A percentile compares a stretch with the other conserved stretches of the same genome.
phyloP scores from a whole-genome alignment of 305 asterid genomes.

The Fraxinus sp. region DNA sequence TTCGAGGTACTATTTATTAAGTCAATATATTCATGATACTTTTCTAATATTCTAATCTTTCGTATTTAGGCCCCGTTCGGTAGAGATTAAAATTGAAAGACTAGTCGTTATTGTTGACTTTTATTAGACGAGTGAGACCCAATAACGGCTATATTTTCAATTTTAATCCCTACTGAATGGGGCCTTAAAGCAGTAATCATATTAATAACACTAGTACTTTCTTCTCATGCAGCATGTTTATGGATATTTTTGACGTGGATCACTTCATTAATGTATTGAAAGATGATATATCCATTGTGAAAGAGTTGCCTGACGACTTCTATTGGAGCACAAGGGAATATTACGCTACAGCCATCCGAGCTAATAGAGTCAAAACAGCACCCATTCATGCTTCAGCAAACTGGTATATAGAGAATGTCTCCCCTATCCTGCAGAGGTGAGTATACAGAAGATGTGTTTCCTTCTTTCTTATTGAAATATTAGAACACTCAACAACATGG shows the following conservation, averaged over 20 bases:
- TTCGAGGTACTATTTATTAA: constrained; percentile 59
- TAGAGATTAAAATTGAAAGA: too few species aligned
- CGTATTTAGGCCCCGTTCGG: neutral
- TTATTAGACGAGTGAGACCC: too few species aligned
- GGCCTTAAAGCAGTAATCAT: neutral
- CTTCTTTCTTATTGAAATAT: neutral
- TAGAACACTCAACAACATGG: neutral
- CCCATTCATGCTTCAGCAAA: constrained; percentile 95
- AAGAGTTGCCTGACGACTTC: constrained; percentile 82
- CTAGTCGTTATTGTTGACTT: too few species aligned
- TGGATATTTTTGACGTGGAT: constrained; percentile 93
- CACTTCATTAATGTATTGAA: constrained; percentile 85
- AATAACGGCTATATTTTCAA: too few species aligned
- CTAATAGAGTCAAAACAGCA: constrained; percentile 86
- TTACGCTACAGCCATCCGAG: constrained; percentile 85
- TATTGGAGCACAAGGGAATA: constrained; percentile 98
- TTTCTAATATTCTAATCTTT: neutral
- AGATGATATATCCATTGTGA: constrained; percentile 74
- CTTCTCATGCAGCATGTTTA: constrained; percentile 61
- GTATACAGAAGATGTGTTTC: constrained; percentile 27
- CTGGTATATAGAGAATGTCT: constrained; percentile 89
- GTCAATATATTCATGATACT: neutral
- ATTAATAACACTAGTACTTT: neutral
- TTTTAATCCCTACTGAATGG: too few species aligned
- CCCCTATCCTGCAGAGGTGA: constrained; percentile 77